These are phyloP conservation scores for Gracilaria gracilis DNA, from an alignment of 23 red algal species.

Conservation along the genomic window DNA sequence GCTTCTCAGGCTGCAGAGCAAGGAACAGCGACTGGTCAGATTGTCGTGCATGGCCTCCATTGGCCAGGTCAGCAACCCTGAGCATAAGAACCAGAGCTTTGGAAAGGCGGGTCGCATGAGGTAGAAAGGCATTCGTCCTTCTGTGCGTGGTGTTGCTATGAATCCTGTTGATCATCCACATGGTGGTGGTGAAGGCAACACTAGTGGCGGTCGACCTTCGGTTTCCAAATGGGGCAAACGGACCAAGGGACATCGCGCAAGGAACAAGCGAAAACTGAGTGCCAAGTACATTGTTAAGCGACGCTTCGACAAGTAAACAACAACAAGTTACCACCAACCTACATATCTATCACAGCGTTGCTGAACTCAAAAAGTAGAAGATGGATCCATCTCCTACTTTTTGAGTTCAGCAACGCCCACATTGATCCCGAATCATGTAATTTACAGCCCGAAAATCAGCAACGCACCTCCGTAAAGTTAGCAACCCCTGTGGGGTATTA, in stretches of 20 bases:
- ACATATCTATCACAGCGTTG: too few relatives aligned
- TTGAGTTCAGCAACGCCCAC: too few relatives aligned
- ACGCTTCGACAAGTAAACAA: slow-evolving; percentile 49
- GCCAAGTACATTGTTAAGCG: slow-evolving; percentile 65
- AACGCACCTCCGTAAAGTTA: too few relatives aligned
- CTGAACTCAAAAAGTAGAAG: too few relatives aligned
- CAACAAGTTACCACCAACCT: too few relatives aligned
- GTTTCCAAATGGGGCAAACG: slow-evolving; percentile 92
- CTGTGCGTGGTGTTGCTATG: slow-evolving; percentile 96
- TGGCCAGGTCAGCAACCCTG: slow-evolving; percentile 92
- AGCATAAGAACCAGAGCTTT: slow-evolving; percentile 94
- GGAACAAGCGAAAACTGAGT: slow-evolving; percentile 74
- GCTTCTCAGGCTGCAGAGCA: slow-evolving; percentile 83
- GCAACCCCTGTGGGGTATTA: too few relatives aligned
- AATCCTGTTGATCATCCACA: slow-evolving; percentile 99
- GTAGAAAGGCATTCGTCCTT: slow-evolving; percentile 82
- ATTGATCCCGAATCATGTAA: too few relatives aligned
- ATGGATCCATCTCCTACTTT: too few relatives aligned
- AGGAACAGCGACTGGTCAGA: slow-evolving; percentile 85
- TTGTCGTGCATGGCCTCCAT: slow-evolving; percentile 94
- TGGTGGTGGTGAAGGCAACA: slow-evolving; percentile 96
- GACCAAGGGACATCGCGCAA: slow-evolving; percentile 90
- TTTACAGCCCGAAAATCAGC: too few relatives aligned
- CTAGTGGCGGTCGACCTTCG: slow-evolving; percentile 84
- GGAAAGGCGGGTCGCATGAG: slow-evolving; percentile 96